Evolutionary conservation across 2,329 filamentous ascomycete genomes (phyloP).

Genomic region (Colletotrichum orchidophilum): DNA sequence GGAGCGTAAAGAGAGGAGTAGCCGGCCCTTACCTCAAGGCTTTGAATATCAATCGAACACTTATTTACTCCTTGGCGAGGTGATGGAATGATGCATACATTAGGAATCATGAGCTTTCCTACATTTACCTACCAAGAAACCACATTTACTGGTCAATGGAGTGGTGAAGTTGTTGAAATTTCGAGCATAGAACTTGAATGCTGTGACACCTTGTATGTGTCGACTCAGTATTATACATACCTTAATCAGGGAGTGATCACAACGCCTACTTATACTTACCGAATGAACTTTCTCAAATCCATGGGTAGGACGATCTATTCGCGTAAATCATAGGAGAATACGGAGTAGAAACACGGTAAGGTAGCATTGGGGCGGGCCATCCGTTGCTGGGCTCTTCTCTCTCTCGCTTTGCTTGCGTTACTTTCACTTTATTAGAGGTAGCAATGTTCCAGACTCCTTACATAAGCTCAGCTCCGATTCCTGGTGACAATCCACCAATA

Average conservation of each 20-base stretch:
- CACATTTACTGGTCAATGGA: background rate
- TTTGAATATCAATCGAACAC: no score
- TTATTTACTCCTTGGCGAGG: background rate
- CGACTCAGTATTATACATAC: background rate
- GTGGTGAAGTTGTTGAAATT: background rate
- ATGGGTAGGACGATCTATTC: background rate
- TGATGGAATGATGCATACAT: background rate
- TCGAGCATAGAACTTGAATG: background rate
- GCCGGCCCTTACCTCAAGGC: no score
- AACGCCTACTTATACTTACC: background rate
- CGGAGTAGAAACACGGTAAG: background rate
- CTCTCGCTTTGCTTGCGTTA: background rate
- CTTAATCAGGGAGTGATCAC: background rate
- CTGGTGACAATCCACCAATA: slow-evolving; percentile 23
- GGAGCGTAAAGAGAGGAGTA: no score
- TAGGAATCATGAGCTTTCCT: background rate
- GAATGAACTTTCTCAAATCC: background rate
- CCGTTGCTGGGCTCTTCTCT: background rate
- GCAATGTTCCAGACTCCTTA: slow-evolving; percentile 3
- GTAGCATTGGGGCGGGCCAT: background rate
- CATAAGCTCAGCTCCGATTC: slow-evolving; percentile 20
- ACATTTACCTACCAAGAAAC: background rate
- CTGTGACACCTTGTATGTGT: no score
- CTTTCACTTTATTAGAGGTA: slow-evolving; percentile 19
- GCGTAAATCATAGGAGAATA: no score